Percentiles rank a stretch among this genome's conserved stretches.
These are phyloP conservation scores for Trametes cubensis DNA, from an alignment of 768 basidiomycete genomes.

Conservation along the genomic window DNA sequence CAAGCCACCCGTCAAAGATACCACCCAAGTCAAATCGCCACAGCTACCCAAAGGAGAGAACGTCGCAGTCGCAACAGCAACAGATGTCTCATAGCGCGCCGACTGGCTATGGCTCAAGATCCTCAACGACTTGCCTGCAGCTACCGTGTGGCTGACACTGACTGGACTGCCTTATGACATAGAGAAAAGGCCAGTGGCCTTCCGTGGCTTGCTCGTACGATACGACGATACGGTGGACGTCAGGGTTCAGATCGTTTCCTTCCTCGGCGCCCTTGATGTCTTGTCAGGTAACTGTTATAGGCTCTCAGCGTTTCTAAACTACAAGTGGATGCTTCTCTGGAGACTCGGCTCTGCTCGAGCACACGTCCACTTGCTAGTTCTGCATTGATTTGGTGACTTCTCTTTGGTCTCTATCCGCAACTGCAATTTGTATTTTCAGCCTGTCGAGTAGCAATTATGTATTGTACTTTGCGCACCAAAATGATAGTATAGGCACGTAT, in stretches of 20 bases:
- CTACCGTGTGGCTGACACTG: background rate
- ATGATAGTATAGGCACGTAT: background rate
- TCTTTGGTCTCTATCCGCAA: background rate
- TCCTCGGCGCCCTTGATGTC: slow-evolving; percentile 1
- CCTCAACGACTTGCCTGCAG: background rate
- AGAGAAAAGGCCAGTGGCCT: background rate
- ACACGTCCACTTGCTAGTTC: slow-evolving; percentile 1
- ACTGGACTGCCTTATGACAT: slow-evolving; percentile 1
- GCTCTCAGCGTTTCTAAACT: background rate
- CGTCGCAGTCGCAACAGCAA: slow-evolving; percentile 54
- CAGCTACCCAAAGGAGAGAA: slow-evolving; percentile 66
- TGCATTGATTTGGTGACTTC: background rate
- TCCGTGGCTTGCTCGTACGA: slow-evolving; percentile 4
- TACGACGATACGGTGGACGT: slow-evolving; percentile 16
- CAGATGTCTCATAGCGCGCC: slow-evolving; percentile 32
- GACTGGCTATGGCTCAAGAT: background rate
- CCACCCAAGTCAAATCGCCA: slow-evolving; percentile 56
- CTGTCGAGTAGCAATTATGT: slow-evolving; percentile 23
- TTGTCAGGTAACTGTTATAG: slow-evolving; percentile 14
- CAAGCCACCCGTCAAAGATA: slow-evolving; percentile 41
- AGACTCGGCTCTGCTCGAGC: slow-evolving; percentile 3
- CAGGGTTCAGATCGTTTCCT: slow-evolving; percentile 5
- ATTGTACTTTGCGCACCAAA: slow-evolving; percentile 14
- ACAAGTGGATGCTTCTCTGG: slow-evolving; percentile 3
- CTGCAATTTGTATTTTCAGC: slow-evolving; percentile 15